Evolutionary conservation across 495 filamentous ascomycete species (phyloP), one percentile per base, ranked within the genome.

Genomic region (Delitschia confertaspora): DNA sequence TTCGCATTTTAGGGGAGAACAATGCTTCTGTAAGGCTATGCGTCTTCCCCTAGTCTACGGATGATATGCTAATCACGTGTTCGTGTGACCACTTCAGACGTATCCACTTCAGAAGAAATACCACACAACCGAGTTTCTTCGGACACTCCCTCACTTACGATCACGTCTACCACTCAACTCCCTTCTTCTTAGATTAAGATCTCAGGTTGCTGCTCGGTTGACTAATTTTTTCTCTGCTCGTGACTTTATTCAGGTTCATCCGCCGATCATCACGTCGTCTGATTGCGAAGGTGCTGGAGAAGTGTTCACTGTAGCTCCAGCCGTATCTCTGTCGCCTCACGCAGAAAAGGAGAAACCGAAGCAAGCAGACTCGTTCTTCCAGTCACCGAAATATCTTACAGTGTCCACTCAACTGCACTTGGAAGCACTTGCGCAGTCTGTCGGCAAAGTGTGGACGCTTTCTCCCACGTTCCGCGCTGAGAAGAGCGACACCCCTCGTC

Each of bases 201-300:
- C 91, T 27, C 78, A 87, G 31, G 65, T 72, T 37, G 78, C 91
- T 57, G 75, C 82, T 41, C 72, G 75, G 31, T 57, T 93, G 19
- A 84, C 77, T 41, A 70, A 69, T 21, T 87, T 82, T 62, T 94
- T 95, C 50, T 60, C 67, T 19, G 61, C 68, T 20, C 73, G 73
- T 19, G 66, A 76, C 21, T 98, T 89, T 58, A 71, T 85, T 13
- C 91, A 96, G 63, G 82, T 83, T 13, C 89, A 96, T 54, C 80
- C 91, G 16, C 91, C 91, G 4, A 79, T 95, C 46, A 83, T 98
- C 55, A 96, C 93, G 5, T 93, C 91, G 3, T 98, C 93, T 0
- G 91, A 98, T 52, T 96, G 93, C 58, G 91, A 98, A 63, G 93
- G 91, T 4, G 93, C 88, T 3, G 89, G 91, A 2, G 88, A 95